Evolutionary conservation across 2,329 filamentous ascomycete genomes (phyloP), one percentile per base, ranked within the genome.

Genomic region (Aspergillus texensis): DNA sequence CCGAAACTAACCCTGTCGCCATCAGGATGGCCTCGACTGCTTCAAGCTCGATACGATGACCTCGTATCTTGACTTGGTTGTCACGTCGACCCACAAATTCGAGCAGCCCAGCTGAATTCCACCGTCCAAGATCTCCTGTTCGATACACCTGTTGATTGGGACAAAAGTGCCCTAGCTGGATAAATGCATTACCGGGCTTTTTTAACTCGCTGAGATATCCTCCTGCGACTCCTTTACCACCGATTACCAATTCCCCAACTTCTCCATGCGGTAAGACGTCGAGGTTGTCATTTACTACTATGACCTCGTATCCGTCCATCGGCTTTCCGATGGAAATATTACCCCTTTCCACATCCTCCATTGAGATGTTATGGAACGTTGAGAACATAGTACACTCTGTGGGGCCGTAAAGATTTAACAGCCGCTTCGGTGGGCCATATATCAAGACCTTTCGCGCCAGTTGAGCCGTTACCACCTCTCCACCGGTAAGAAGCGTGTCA

Each of bases 51-150:
- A 97, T 93, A 57, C 93, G 86, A 82, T 96, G 96, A 0, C 93
- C 93, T 54, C 93, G 89, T 67, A 96, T 92, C 82, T 97, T 97
- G 81, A 96, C 90, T 75, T 96, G 93, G 65, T 89, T 84, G 71
- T 96, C 93, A 26, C 86, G 87, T 57, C 93, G 85, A 12, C 93
- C 93, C 5, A 90, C 87, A 71, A 86, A 90, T 68, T 89, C 88
- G 5, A 91, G 88, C 65, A 88, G 87, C 19, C 90, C 91, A 6
- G 82, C 79, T 53, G 86, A 84, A 19, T 50, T 41, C 70, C 89
- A 91, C 56, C 86, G 82, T 1, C 92, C 92, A 1, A 96, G 79
- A 74, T 96, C 93, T 6, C 93, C 93, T 19, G 89, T 94, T 12
- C 90, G 81, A 78, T 97, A 96, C 56, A 96, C 78, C 30, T 91